Conservation (phyloP, 129 eudicot species). For the Mikania micrantha region DNA sequence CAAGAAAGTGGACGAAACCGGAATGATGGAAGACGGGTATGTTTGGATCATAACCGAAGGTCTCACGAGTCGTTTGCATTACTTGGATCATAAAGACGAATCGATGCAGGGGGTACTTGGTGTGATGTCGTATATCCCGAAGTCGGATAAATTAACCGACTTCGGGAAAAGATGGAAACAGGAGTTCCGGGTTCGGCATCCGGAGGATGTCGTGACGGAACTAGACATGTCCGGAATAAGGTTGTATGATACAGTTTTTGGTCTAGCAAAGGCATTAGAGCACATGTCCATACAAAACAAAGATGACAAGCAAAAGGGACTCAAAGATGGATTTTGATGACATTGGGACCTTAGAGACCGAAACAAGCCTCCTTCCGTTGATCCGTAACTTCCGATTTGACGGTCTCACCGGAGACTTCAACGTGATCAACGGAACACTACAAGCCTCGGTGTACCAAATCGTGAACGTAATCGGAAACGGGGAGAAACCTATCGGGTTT, state of each 20-base stretch:
- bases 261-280: not conserved
- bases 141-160: not conserved
- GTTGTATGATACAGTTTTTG: not conserved
- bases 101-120: not conserved
- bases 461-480: not conserved
- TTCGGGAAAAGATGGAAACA: not conserved
- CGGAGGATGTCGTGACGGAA: not conserved
- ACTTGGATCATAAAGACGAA: not conserved
- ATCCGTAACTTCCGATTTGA: not conserved
- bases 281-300: not conserved
- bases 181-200: not conserved
- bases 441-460: not conserved
- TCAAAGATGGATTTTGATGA: not conserved
- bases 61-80: not conserved
- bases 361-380: not conserved
- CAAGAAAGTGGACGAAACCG: not conserved
- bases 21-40: constrained; percentile 7
- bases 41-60: constrained; percentile 1
- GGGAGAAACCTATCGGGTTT: not conserved
- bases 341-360: not conserved
- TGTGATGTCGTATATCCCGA: not conserved
- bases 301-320: not conserved
- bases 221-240: not conserved
- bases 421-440: not conserved
- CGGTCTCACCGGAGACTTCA: not conserved